Conservation (phyloP, 257 asterid genomes). For the Gentiana straminea region DNA sequence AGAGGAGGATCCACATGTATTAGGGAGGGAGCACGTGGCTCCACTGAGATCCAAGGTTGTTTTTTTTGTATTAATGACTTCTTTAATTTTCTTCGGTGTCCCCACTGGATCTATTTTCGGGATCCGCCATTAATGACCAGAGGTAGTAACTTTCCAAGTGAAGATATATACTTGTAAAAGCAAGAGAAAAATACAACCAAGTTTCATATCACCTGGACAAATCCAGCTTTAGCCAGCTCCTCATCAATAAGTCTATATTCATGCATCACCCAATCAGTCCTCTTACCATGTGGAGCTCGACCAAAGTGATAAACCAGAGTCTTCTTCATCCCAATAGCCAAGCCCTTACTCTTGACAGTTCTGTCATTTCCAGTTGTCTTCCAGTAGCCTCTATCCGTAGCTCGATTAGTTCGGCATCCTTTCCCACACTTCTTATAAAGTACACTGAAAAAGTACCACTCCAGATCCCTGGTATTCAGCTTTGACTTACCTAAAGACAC, state of each 20-base stretch:
- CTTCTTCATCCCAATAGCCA: constrained; percentile 88
- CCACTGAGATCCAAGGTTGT: no score
- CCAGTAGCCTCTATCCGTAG: constrained; percentile 91
- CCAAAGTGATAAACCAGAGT: constrained; percentile 86
- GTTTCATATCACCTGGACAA: constrained; percentile 50
- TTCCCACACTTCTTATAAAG: constrained; percentile 89
- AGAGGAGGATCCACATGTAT: no score
- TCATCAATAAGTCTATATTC: constrained; percentile 79
- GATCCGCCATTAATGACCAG: neutral
- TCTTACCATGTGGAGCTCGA: constrained; percentile 89
- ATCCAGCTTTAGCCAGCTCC: constrained; percentile 61
- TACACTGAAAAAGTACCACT: constrained; percentile 88
- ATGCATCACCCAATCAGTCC: constrained; percentile 96
- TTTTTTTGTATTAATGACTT: no score
- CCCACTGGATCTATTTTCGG: no score
- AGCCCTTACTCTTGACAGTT: constrained; percentile 55
- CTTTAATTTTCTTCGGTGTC: no score
- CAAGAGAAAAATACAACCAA: constrained; percentile 5
- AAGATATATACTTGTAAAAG: neutral
- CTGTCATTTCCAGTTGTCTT: constrained; percentile 96
- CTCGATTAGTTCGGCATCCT: constrained; percentile 83
- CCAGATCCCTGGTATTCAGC: constrained; percentile 70
- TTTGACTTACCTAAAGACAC: constrained; percentile 46
- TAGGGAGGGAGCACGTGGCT: no score
- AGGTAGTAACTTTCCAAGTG: neutral